Evolutionary conservation across 2,329 filamentous ascomycete species (phyloP).

Genomic region (Epicoccum sorghinum): DNA sequence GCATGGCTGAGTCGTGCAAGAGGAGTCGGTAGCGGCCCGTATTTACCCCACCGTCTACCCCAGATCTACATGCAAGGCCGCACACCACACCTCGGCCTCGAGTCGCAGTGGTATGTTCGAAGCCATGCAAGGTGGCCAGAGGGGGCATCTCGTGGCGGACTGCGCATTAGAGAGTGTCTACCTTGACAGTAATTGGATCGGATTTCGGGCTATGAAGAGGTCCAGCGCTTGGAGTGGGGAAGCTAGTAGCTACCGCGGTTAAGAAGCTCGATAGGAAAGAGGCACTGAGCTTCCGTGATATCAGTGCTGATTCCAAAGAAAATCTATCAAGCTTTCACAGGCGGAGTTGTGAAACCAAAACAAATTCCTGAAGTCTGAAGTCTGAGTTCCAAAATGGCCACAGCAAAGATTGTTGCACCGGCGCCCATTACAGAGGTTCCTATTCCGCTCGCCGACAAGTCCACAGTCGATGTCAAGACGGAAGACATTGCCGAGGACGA

Average conservation of each 20-base stretch:
- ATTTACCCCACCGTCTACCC: conserved; percentile 12
- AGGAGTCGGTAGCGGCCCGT: conserved; percentile 1
- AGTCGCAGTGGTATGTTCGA: neutral
- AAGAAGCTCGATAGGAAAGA: neutral
- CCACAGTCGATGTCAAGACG: conserved; percentile 22
- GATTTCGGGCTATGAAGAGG: neutral
- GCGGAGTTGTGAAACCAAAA: too few species aligned
- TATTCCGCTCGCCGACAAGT: conserved; percentile 22
- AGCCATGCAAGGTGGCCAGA: neutral
- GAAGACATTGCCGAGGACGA: conserved; percentile 22
- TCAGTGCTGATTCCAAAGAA: too few species aligned
- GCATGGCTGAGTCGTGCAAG: neutral
- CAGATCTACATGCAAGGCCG: conserved; percentile 1
- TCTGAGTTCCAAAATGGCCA: conserved; percentile 11
- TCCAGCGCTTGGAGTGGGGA: conserved; percentile 2
- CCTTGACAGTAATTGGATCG: neutral
- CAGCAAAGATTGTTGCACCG: conserved; percentile 18
- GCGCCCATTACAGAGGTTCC: conserved; percentile 25
- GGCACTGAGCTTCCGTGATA: too few species aligned
- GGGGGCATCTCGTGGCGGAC: neutral
- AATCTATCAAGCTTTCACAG: too few species aligned
- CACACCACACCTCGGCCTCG: conserved; percentile 10
- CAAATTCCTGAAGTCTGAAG: too few species aligned
- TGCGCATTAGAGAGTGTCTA: neutral
- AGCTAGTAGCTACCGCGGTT: conserved; percentile 1